Base-by-base conservation (phyloP, 805 yeast species). In the Danielozyma ontarioensis region DNA sequence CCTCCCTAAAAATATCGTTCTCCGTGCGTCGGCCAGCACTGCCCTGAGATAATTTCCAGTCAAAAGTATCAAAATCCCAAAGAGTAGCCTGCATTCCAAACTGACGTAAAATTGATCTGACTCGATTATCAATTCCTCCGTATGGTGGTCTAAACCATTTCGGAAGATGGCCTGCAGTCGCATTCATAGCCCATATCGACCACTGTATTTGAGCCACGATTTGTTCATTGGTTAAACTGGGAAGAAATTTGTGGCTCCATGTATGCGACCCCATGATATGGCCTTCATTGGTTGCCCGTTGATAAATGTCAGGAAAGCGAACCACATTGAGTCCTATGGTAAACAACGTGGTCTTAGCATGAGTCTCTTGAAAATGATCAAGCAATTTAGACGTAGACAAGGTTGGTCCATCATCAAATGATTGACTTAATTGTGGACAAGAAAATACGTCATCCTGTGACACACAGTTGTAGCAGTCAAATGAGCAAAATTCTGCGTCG, bases 141-240 rank as follows among this genome's bases (percentile, higher is more conserved):
- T 86, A 90, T 1, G 98, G 98, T 0, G 98, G 98, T 45, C 98
- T 73, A 56, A 84, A 90, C 84, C 90, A 90, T 50, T 81, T 82
- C 5, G 98, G 98, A 7, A 84, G 53, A 48, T 88, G 89, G 17
- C 79, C 68, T 0, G 86, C 84, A 0, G 97, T 88, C 1, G 96
- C 96, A 62, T 90, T 89, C 88, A 89, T 85, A 4, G 97, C 96
- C 97, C 97, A 90, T 21, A 87, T 78, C 2, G 94, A 80, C 98
- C 98, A 90, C 57, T 89, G 81, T 25, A 90, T 61, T 54, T 90
- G 95, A 0, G 97, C 95, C 35, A 83, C 78, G 13, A 90, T 77
- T 40, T 85, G 75, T 57, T 87, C 90, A 52, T 88, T 88, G 16
- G 78, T 57, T 35, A 89, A 65, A 1, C 78, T 58, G 2, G 97